Conservation (phyloP, 148 eudicot genomes). For the Vaccinium darrowii region DNA sequence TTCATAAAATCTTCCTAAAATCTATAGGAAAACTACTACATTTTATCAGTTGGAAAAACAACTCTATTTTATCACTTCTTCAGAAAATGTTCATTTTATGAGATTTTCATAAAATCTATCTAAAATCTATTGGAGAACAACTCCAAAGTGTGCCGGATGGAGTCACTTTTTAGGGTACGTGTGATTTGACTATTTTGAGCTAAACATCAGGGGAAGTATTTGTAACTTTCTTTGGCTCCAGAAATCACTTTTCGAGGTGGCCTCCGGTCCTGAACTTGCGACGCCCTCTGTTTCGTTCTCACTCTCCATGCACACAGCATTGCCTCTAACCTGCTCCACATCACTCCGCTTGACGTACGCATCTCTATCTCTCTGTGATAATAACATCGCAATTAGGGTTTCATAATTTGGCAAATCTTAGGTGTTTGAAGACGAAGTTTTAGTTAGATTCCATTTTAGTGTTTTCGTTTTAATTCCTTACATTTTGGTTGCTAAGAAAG, state of each 20-base stretch:
- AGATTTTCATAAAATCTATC: too few species aligned
- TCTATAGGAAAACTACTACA: too few species aligned
- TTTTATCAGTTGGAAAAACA: too few species aligned
- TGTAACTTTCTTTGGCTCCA: too few species aligned
- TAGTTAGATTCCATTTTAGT: background rate
- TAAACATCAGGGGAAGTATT: too few species aligned
- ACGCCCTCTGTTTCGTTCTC: background rate
- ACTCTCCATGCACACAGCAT: background rate
- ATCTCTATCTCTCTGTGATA: background rate
- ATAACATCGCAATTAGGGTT: conserved; percentile 41
- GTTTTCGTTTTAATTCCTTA: background rate
- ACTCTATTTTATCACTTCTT: too few species aligned
- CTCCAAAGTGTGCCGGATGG: too few species aligned
- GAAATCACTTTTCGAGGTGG: background rate
- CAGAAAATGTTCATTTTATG: too few species aligned
- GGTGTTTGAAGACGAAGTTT: conserved; percentile 10
- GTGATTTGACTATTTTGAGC: too few species aligned
- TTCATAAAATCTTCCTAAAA: too few species aligned
- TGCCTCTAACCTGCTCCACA: conserved; percentile 15
- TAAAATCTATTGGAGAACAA: too few species aligned
- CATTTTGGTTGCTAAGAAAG: conserved; percentile 3
- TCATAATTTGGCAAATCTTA: conserved; percentile 25
- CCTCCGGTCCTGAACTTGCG: background rate
- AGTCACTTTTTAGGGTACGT: too few species aligned
- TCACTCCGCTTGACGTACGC: conserved; percentile 20